Evolutionary conservation across 495 filamentous ascomycete genomes (phyloP), one percentile per base, ranked within the genome.

Genomic region (Neohortaea acidophila): DNA sequence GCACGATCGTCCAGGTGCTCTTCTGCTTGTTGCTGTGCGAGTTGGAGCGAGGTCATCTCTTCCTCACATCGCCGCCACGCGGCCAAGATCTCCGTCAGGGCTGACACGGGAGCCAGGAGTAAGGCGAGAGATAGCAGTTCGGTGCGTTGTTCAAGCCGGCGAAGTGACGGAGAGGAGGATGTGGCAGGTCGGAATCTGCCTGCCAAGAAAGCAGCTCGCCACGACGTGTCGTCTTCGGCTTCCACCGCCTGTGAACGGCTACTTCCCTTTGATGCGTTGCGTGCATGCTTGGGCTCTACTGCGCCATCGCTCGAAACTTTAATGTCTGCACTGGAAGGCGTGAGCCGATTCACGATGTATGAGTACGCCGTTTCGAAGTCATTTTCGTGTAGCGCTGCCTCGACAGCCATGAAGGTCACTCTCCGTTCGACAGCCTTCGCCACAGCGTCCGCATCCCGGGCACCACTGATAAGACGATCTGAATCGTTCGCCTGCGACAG

Each of bases 341-440:
- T 43, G 2, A 80, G 55, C 8, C 70, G 66, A 48, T 72, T 93
- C 42, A 91, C 72, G 23, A 93, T 79, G 59, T 89, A 94, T 10
- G 84, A 92, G 59, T 96, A 96, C 17, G 91, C 91, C 0, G 91
- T 96, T 46, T 92, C 87, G 47, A 96, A 96, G 52, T 97, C 89
- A 49, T 89, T 73, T 54, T 86, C 82, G 4, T 66, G 61, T 1
- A 96, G 70, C 21, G 87, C 84, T 4, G 85, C 77, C 48, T 87
- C 77, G 29, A 96, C 79, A 49, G 87, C 86, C 72, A 93, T 83
- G 36, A 78, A 78, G 21, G 75, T 80, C 36, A 97, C 77, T 35
- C 84, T 73, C 21, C 72, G 69, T 52, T 81, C 73, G 11, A 69
- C 54, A 12, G 40, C 46, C 19, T 39, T 41, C 20, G 47, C 38